Conservation (phyloP, 768 basidiomycete genomes). For the Rhodotorula diobovata region DNA sequence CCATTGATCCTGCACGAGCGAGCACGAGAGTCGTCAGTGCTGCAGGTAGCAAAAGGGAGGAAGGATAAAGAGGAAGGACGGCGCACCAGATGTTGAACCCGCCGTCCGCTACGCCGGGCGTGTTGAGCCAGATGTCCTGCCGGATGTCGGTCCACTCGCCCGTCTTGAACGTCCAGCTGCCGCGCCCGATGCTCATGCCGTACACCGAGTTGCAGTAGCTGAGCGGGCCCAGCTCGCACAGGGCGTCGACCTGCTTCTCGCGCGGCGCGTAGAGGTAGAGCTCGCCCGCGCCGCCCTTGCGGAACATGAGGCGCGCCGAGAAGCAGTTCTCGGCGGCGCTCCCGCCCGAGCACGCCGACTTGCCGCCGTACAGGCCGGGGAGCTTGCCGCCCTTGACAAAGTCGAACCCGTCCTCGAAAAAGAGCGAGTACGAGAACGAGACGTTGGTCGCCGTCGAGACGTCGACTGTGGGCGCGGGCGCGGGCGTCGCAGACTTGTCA, state of each 20-base stretch:
- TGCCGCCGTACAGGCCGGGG: constrained; percentile 42
- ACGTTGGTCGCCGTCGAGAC: constrained; percentile 38
- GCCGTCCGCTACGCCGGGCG: constrained; percentile 64
- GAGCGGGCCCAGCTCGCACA: constrained; percentile 38
- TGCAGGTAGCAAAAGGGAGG: no score
- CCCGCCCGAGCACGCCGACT: constrained; percentile 42
- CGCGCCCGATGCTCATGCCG: constrained; percentile 60
- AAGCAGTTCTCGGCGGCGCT: constrained; percentile 40
- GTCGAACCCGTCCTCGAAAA: constrained; percentile 42
- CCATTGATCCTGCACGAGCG: constrained; percentile 35
- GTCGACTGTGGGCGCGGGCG: constrained; percentile 8
- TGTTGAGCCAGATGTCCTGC: constrained; percentile 70
- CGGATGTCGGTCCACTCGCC: constrained; percentile 66
- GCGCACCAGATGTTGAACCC: constrained; percentile 37
- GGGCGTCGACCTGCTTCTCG: constrained; percentile 37
- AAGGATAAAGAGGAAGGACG: no score
- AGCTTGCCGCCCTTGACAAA: constrained; percentile 45
- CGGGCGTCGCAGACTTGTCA: neutral
- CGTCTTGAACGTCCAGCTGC: constrained; percentile 60
- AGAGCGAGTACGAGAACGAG: constrained; percentile 42
- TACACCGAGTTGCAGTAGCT: constrained; percentile 42
- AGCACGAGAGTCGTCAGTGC: neutral
- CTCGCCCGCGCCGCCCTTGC: constrained; percentile 42
- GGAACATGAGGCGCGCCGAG: constrained; percentile 43
- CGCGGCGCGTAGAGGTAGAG: constrained; percentile 43